Evolutionary conservation across 2,329 filamentous ascomycete genomes (phyloP), one percentile per base, ranked within the genome.

Genomic region (Penicillium capsulatum): DNA sequence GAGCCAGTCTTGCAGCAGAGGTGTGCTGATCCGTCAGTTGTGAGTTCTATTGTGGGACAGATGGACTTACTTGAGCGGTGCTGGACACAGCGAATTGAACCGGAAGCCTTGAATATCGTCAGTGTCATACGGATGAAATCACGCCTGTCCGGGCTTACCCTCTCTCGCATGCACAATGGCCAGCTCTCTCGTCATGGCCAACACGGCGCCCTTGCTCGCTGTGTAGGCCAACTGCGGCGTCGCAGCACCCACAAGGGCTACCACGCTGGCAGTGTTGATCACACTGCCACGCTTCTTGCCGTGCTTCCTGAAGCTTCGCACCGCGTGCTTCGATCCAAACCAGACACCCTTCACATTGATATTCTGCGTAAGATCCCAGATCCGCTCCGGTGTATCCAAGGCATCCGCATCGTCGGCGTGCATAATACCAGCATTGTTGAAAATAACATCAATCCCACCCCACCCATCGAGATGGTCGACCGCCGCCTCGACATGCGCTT

Each of bases 381-480:
- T 90, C 57, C 80, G 81, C 71, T 95, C 88, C 34, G 86, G 82
- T 1, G 89, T 95, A 63, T 84, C 79, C 62, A 94, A 72, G 34
- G 90, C 88, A 65, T 88, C 83, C 59, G 79, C 82, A 64, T 89
- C 84, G 42, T 84, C 75, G 33, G 80, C 82, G 70, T 95, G 90
- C 90, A 96, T 96, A 67, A 96, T 96, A 39, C 90, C 90, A 15
- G 90, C 90, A 65, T 96, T 96, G 80, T 96, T 96, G 81, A 95
- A 96, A 57, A 95, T 86, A 60, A 95, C 74, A 64, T 96, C 90
- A 3, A 91, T 69, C 30, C 90, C 90, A 59, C 90, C 90, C 85
- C 86, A 94, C 40, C 78, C 62, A 66, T 96, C 90, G 41, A 91
- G 70, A 7, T 77, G 69, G 53, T 86, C 83, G 36, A 95, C 74